A percentile compares a stretch with the other conserved stretches of the same genome.
phyloP scores from a whole-genome alignment of 208 protist species.

The Leishmania gerbilli region DNA sequence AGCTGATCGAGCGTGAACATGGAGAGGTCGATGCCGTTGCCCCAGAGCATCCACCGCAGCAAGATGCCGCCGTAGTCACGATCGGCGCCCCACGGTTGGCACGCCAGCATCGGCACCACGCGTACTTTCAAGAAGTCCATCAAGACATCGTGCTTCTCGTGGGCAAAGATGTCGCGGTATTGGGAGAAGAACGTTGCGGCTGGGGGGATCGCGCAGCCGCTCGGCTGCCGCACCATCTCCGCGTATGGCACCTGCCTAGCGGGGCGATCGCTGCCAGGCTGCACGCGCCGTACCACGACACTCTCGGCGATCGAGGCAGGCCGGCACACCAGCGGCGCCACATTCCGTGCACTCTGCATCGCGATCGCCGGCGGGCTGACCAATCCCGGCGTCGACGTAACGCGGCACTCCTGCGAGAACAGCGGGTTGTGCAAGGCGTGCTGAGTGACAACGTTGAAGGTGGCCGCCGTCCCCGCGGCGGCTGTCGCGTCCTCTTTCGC shows the following conservation, averaged over 20 bases:
- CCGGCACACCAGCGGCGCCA: conserved; percentile 17
- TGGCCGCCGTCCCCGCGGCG: conserved; percentile 18
- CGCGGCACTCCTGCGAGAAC: conserved; percentile 38
- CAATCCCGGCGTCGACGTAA: conserved; percentile 30
- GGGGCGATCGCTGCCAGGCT: not conserved
- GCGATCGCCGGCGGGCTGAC: conserved; percentile 32
- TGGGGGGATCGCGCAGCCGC: conserved; percentile 21
- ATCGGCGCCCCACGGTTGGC: conserved; percentile 57
- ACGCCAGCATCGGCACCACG: conserved; percentile 81
- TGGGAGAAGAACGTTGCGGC: conserved; percentile 40
- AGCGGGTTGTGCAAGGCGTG: conserved; percentile 60
- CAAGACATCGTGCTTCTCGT: conserved; percentile 73
- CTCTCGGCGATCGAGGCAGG: conserved; percentile 27
- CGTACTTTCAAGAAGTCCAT: conserved; percentile 57
- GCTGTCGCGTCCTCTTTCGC: not conserved
- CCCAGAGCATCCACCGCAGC: conserved; percentile 88
- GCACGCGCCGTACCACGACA: conserved; percentile 28
- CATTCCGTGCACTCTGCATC: conserved; percentile 26
- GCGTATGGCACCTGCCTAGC: conserved; percentile 26
- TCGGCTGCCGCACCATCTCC: conserved; percentile 25
- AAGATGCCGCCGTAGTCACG: conserved; percentile 53
- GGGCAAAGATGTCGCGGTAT: conserved; percentile 79
- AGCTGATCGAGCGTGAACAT: conserved; percentile 90
- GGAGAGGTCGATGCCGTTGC: conserved; percentile 84
- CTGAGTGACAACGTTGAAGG: conserved; percentile 61